Evolutionary conservation across 2,329 filamentous ascomycete genomes (phyloP).

Genomic region (Lachnellula arida): DNA sequence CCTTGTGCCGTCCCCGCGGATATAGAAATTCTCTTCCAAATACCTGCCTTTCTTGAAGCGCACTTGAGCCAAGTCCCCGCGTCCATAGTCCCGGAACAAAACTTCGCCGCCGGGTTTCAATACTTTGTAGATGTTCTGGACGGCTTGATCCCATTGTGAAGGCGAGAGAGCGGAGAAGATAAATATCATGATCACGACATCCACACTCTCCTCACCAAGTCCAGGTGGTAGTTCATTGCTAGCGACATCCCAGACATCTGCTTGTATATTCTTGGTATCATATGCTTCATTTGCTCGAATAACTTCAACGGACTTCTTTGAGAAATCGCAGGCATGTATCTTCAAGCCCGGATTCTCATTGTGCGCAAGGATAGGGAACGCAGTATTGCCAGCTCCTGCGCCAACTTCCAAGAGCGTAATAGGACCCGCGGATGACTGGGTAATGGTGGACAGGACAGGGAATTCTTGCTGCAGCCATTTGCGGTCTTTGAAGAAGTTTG

Average conservation of each 20-base stretch:
- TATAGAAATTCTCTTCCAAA: slow-evolving; percentile 95
- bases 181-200: slow-evolving; percentile 92
- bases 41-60: slow-evolving; percentile 94
- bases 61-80: slow-evolving; percentile 93
- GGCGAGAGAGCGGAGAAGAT: slow-evolving; percentile 92
- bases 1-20: slow-evolving; percentile 87
- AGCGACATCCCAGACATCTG: slow-evolving; percentile 92
- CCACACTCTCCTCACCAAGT: slow-evolving; percentile 72
- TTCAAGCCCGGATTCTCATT: slow-evolving; percentile 80
- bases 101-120: slow-evolving; percentile 92
- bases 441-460: slow-evolving; percentile 75
- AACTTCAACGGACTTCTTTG: slow-evolving; percentile 88
- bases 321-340: slow-evolving; percentile 94
- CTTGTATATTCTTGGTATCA: slow-evolving; percentile 65
- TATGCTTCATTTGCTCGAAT: slow-evolving; percentile 80
- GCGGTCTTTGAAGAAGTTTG: slow-evolving; percentile 97
- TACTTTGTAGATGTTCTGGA: slow-evolving; percentile 74
- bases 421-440: slow-evolving; percentile 62
- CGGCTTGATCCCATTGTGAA: slow-evolving; percentile 74
- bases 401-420: slow-evolving; percentile 82
- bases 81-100: slow-evolving; percentile 93
- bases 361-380: slow-evolving; percentile 80
- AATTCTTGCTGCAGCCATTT: slow-evolving; percentile 98
- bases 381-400: slow-evolving; percentile 92
- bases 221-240: slow-evolving; percentile 69